Evolutionary conservation across 768 basidiomycete species (phyloP).

Genomic region (Auricularia cornea): DNA sequence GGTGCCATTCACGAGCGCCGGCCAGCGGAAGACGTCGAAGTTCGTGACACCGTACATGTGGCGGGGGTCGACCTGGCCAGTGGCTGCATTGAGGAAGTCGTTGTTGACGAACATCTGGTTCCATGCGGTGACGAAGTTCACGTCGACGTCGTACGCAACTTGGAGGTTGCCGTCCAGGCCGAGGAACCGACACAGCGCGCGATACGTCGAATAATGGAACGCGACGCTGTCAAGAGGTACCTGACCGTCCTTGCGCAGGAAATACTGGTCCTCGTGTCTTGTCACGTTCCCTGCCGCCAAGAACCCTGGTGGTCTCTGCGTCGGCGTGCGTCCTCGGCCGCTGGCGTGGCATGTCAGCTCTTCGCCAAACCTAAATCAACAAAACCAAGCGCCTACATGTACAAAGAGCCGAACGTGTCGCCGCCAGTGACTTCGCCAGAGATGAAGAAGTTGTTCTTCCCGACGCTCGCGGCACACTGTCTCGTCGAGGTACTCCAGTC

Average conservation of each 20-base stretch:
- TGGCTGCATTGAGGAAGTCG: conserved; percentile 72
- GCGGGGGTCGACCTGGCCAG: conserved; percentile 61
- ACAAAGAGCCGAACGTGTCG: conserved; percentile 80
- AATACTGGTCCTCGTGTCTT: conserved; percentile 56
- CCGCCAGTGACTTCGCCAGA: conserved; percentile 93
- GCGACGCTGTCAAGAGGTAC: conserved; percentile 71
- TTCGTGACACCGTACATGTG: conserved; percentile 93
- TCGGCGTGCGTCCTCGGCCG: conserved; percentile 81
- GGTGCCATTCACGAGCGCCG: conserved; percentile 76
- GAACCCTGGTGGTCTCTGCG: conserved; percentile 58
- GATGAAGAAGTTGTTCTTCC: conserved; percentile 85
- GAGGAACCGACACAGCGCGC: conserved; percentile 74
- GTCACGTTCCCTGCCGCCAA: conserved; percentile 60
- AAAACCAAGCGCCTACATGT: conserved; percentile 54
- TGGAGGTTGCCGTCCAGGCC: conserved; percentile 95
- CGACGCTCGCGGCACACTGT: conserved; percentile 58
- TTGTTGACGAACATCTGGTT: conserved; percentile 85
- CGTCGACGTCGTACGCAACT: conserved; percentile 77
- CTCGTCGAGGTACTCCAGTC: conserved; percentile 69
- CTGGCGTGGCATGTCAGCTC: conserved; percentile 26
- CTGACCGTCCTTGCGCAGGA: conserved; percentile 57
- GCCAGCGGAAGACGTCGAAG: conserved; percentile 94
- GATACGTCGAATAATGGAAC: conserved; percentile 94
- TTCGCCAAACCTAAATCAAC: not conserved
- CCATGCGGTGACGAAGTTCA: conserved; percentile 85